Evolutionary conservation across 176 grass and related monocot genomes (phyloP).

Genomic region (Stipa capillata): DNA sequence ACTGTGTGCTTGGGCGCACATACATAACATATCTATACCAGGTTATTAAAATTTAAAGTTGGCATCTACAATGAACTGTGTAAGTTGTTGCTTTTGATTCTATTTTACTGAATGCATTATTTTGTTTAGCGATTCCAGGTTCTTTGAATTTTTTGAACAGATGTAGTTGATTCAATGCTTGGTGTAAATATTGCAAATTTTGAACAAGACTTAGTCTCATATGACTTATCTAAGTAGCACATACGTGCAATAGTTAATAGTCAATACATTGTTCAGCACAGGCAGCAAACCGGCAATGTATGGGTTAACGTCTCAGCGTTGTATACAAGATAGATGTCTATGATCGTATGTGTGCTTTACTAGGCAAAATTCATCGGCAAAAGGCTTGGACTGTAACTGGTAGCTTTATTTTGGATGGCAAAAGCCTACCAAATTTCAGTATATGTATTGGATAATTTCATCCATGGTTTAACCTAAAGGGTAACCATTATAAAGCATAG

Average conservation of each 20-base stretch:
- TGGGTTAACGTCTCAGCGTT: no score
- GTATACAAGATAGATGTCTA: not conserved
- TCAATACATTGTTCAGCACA: not conserved
- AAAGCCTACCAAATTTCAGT: not conserved
- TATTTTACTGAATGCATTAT: no score
- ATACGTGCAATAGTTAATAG: not conserved
- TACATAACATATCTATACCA: no score
- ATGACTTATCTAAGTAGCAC: not conserved
- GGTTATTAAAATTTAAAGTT: no score
- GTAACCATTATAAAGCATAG: not conserved
- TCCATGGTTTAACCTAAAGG: constrained; percentile 7
- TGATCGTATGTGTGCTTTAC: not conserved
- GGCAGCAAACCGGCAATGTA: no score
- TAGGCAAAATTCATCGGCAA: not conserved
- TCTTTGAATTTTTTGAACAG: no score
- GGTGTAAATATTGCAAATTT: no score
- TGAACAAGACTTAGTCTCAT: not conserved
- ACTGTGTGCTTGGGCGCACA: not conserved
- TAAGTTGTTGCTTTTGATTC: no score
- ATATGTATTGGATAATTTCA: not conserved
- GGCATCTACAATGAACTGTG: no score
- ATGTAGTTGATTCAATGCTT: no score
- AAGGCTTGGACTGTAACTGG: not conserved
- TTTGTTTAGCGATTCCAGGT: no score
- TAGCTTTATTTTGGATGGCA: not conserved